Percentiles rank a stretch among this genome's conserved stretches.
Conservation (phyloP, 2,329 filamentous ascomycete genomes). For the Colletotrichum magnum region DNA sequence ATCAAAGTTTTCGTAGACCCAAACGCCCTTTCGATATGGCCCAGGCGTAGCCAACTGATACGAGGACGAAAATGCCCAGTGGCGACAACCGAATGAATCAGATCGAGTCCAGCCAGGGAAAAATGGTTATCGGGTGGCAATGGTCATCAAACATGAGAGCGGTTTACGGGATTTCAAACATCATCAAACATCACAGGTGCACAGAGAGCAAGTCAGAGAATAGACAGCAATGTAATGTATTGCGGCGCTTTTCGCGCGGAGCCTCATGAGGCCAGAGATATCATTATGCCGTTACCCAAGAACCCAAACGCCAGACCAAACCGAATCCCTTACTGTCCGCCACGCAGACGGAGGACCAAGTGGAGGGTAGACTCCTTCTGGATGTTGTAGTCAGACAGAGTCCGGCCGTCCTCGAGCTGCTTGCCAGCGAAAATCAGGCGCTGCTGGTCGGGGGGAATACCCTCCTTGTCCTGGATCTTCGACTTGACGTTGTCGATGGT, state of each 20-base stretch:
- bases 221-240: conserved; percentile 30
- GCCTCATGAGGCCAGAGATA: background rate
- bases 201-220: too few relatives aligned
- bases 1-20: too few relatives aligned
- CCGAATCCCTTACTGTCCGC: conserved; percentile 62
- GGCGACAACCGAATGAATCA: too few relatives aligned
- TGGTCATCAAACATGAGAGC: too few relatives aligned
- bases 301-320: background rate
- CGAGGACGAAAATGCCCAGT: too few relatives aligned
- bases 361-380: conserved; percentile 91
- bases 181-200: too few relatives aligned
- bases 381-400: conserved; percentile 95
- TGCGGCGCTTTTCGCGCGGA: conserved; percentile 32
- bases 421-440: conserved; percentile 95
- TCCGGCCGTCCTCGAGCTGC: conserved; percentile 93
- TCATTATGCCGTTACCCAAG: conserved; percentile 40
- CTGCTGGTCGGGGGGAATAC: conserved; percentile 95
- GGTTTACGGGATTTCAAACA: too few relatives aligned
- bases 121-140: too few relatives aligned
- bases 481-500: conserved; percentile 96
- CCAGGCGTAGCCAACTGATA: too few relatives aligned
- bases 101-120: too few relatives aligned
- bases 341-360: conserved; percentile 84
- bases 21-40: too few relatives aligned
- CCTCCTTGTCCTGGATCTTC: conserved; percentile 95